Evolutionary conservation across 1,284 basidiomycete genomes (phyloP).

Genomic region (Cryptococcus sp.): DNA sequence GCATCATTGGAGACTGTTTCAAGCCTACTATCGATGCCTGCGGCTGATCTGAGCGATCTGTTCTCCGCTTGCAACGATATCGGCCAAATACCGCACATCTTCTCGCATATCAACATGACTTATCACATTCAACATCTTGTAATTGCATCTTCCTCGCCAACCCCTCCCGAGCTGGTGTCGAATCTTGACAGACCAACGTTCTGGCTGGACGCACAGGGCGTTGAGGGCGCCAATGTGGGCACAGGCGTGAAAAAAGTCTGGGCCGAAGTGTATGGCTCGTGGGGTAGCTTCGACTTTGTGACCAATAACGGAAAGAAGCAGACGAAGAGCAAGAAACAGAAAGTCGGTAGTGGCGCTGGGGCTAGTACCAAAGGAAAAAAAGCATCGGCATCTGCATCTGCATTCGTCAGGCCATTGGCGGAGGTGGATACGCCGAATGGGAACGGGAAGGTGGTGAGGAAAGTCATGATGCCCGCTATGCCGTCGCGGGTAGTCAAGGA

Average conservation of each 20-base stretch:
- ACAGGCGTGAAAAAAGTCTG: conserved; percentile 54
- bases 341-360: conserved; percentile 7
- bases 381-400: neutral
- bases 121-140: conserved; percentile 64
- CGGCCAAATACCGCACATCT: conserved; percentile 76
- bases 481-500: conserved; percentile 13
- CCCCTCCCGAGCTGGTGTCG: neutral
- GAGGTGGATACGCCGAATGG: conserved; percentile 3
- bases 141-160: conserved; percentile 10
- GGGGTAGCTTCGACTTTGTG: conserved; percentile 34
- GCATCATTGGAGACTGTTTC: conserved; percentile 10
- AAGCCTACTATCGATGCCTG: conserved; percentile 6
- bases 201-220: conserved; percentile 39
- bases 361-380: conserved; percentile 5
- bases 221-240: conserved; percentile 46
- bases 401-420: too few species aligned
- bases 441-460: conserved; percentile 32
- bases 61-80: conserved; percentile 5
- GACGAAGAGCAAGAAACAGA: conserved; percentile 13
- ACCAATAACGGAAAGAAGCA: neutral
- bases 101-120: conserved; percentile 88
- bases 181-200: conserved; percentile 8
- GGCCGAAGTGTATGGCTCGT: conserved; percentile 43
- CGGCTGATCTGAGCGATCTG: neutral
- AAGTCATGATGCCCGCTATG: conserved; percentile 48